Conservation (phyloP, 306 rosid genomes). For the Ormosia emarginata region DNA sequence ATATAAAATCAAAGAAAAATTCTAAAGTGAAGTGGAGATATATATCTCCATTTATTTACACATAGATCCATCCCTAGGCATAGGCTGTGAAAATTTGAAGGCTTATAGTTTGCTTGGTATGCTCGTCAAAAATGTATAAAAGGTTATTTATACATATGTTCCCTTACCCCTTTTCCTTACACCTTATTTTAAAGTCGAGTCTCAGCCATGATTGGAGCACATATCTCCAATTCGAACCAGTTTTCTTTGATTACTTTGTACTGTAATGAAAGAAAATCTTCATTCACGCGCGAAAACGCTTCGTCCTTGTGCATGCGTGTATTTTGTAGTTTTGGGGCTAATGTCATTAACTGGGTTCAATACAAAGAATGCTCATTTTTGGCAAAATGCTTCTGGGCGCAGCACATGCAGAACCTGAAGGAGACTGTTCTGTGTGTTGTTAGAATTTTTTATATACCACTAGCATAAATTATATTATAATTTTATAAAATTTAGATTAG, state of each 20-base stretch:
- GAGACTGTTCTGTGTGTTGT: background rate
- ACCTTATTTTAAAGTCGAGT: too few species aligned
- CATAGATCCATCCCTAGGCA: too few species aligned
- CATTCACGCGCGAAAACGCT: background rate
- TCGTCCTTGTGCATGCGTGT: slow-evolving; percentile 10
- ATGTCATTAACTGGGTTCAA: background rate
- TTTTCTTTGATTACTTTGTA: background rate
- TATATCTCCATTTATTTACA: too few species aligned
- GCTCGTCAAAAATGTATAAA: background rate
- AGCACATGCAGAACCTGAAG: background rate
- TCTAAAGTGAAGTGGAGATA: too few species aligned
- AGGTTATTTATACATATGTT: background rate
- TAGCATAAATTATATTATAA: too few species aligned
- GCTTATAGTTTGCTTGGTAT: background rate
- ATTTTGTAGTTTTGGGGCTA: background rate
- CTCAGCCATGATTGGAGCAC: too few species aligned
- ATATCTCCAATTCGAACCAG: background rate
- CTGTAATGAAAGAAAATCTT: background rate
- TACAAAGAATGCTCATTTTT: slow-evolving; percentile 25
- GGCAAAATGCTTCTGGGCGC: slow-evolving; percentile 17
- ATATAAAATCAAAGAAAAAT: too few species aligned
- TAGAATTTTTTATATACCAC: too few species aligned
- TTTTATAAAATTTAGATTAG: too few species aligned
- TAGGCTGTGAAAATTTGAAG: too few species aligned
- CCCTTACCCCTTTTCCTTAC: background rate